Base-by-base conservation (phyloP, 768 basidiomycete species). In the Boletus vinaceobasis region DNA sequence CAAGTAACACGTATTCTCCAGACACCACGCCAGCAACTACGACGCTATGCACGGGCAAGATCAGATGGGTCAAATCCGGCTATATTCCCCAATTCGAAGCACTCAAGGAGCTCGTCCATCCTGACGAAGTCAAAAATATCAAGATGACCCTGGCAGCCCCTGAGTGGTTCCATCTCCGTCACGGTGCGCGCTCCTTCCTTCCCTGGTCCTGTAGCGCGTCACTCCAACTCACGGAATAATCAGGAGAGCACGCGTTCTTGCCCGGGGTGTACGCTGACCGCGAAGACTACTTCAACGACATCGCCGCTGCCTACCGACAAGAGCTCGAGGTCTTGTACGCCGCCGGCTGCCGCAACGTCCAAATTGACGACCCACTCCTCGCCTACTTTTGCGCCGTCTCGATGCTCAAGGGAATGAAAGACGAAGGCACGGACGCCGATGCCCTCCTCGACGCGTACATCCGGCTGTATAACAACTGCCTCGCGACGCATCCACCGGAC, bases 141-240 rank as follows among this genome's bases (percentile, higher is more conserved):
- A 90, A 92, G 67, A 63, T 90, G 55, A 89, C 85, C 14, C 74
- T 88, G 69, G 85, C 82, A 55, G 81, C 86, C 0, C 88, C 87
- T 4, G 82, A 83, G 35, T 87, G 86, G 84, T 85, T 82, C 67
- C 85, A 86, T 65, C 79, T 86, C 29, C 79, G 82, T 26, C 84
- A 85, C 64, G 86, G 86, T 47, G 76, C 75, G 60, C 7, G 7
- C 5, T 5, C 15, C 27, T 38, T 11, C 4, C 21, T n/a, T 40
- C 7, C 4, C 13, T 4, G 5, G 13, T 15, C 21, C 31, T 17
- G 14, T 5, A 3, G 4, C 7, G 7, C 8, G 2, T 31, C 43
- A 10, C 1, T 4, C 8, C 4, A 15, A 45, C 43, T 60, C 36
- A 57, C 27, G 1, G 5, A 14, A 13, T 7, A 6, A 27, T 10